Percentiles rank a stretch among this genome's conserved stretches.
These are phyloP conservation scores for Gaeumannomyces tritici DNA, from an alignment of 2,329 filamentous ascomycete genomes.

Conservation along the genomic window DNA sequence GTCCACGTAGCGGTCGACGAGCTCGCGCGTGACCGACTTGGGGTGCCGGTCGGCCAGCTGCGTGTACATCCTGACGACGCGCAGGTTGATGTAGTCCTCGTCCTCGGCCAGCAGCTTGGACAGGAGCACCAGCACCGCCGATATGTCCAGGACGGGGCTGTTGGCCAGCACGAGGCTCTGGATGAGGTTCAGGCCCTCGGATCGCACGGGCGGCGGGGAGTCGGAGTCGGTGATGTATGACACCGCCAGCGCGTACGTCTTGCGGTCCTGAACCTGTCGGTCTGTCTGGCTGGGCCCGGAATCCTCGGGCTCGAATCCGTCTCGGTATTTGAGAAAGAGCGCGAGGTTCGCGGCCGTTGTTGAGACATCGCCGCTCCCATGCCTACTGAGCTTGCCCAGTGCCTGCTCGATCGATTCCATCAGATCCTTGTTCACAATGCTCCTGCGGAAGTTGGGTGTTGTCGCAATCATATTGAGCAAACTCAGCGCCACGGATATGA, in stretches of 20 bases:
- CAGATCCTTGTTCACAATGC: slow-evolving; percentile 29
- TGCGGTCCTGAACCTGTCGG: slow-evolving; percentile 48
- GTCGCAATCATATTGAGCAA: slow-evolving; percentile 52
- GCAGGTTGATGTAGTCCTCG: slow-evolving; percentile 63
- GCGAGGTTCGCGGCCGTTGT: slow-evolving; percentile 46
- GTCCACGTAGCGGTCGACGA: slow-evolving; percentile 61
- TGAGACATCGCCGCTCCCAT: slow-evolving; percentile 30
- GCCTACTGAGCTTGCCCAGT: slow-evolving; percentile 31
- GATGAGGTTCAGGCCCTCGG: slow-evolving; percentile 53
- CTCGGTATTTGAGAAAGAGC: slow-evolving; percentile 45
- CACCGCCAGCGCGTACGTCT: slow-evolving; percentile 52
- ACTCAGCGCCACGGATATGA: slow-evolving; percentile 43
- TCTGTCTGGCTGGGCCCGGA: slow-evolving; percentile 26
- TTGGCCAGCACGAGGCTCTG: slow-evolving; percentile 43
- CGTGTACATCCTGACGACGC: slow-evolving; percentile 56
- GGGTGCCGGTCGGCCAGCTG: slow-evolving; percentile 54
- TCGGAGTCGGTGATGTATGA: slow-evolving; percentile 53
- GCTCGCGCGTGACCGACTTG: slow-evolving; percentile 48
- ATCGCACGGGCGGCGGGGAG: slow-evolving; percentile 56
- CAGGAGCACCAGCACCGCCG: slow-evolving; percentile 52
- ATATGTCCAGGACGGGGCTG: slow-evolving; percentile 56
- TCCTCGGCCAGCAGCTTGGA: slow-evolving; percentile 54
- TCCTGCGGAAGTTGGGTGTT: slow-evolving; percentile 43
- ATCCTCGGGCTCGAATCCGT: slow-evolving; percentile 35
- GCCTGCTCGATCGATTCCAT: slow-evolving; percentile 37